A percentile compares a stretch with the other conserved stretches of the same genome.
Evolutionary conservation across 208 protist species (phyloP).

Genomic region (Tetramitus jugosus): DNA sequence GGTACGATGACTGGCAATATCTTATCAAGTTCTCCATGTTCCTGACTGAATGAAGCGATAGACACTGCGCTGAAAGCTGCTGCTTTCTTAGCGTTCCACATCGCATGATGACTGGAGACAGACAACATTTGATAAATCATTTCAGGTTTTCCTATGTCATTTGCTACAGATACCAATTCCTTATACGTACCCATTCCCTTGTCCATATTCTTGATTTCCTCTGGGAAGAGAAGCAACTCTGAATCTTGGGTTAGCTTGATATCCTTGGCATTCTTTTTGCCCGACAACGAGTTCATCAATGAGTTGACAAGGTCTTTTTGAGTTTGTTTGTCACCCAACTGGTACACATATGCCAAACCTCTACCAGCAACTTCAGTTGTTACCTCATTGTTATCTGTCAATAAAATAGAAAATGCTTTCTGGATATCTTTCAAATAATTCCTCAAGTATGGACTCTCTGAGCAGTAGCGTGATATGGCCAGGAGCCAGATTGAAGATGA

Average conservation of each 20-base stretch:
- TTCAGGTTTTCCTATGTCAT: slow-evolving; percentile 42
- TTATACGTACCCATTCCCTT: slow-evolving; percentile 16
- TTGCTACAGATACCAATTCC: slow-evolving; percentile 40
- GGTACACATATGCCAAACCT: neutral
- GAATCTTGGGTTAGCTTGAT: neutral
- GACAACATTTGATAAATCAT: slow-evolving; percentile 43
- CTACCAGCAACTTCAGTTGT: slow-evolving; percentile 1
- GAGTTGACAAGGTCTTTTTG: neutral
- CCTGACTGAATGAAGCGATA: slow-evolving; percentile 14
- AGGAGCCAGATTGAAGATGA: neutral
- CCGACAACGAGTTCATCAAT: neutral
- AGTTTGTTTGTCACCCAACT: neutral
- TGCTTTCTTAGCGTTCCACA: slow-evolving; percentile 32
- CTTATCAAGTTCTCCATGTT: neutral
- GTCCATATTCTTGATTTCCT: neutral
- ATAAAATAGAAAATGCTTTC: neutral
- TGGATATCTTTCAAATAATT: neutral
- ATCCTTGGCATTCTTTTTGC: neutral
- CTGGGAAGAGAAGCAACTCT: neutral
- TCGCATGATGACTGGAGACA: slow-evolving; percentile 30
- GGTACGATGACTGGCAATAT: slow-evolving; percentile 30
- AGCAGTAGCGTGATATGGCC: neutral
- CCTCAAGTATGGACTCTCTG: neutral
- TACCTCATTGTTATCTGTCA: slow-evolving; percentile 1
- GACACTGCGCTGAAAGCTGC: slow-evolving; percentile 34